Evolutionary conservation across 2,329 filamentous ascomycete species (phyloP), one percentile per base, ranked within the genome.

Genomic region (Aspergillus calidoustus): DNA sequence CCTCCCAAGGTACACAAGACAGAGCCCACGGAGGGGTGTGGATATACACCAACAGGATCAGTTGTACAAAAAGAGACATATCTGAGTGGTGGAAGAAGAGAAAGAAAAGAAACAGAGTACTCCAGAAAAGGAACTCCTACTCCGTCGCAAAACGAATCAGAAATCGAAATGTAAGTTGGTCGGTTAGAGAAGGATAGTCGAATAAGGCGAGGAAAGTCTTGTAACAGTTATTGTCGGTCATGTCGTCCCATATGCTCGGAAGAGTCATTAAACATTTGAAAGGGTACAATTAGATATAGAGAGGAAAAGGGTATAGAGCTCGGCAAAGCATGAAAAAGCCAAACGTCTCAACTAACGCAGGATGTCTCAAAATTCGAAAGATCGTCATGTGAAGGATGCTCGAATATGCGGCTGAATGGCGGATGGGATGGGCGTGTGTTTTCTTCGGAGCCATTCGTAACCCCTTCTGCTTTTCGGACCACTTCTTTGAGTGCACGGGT

Each of bases 401-500:
- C 72, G 62, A 83, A 83, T 23, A 83, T 81, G 59, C 79, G 78
- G 68, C 80, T 80, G 66, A 82, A 82, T 22, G 80, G 76, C 22
- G 79, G 80, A 67, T 80, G 77, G 43, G 75, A 74, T 30, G 71
- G 70, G 22, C 71, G 72, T 1, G 67, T 62, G 56, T 68, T 66
- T 48, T 65, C 63, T 48, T 74, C 66, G 51, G 77, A 64, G 63
- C 71, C 66, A 44, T 68, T 54, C 22, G 73, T 70, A 15, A 82
- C 80, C n/a, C 78, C 78, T 64, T 83, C 81, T 47, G 80, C 81
- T 70, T 79, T 81, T 61, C 81, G 79, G 49, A 83, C 76, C 52
- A 81, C 77, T 61, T 83, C 81, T 65, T 83, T 83, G 57, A 83
- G 66, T 13, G 81, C 78, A 51, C 81, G 75, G 19, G 80, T 83